Conservation (phyloP, 2,329 filamentous ascomycete species). For the Pseudovirgaria hyperparasitica region DNA sequence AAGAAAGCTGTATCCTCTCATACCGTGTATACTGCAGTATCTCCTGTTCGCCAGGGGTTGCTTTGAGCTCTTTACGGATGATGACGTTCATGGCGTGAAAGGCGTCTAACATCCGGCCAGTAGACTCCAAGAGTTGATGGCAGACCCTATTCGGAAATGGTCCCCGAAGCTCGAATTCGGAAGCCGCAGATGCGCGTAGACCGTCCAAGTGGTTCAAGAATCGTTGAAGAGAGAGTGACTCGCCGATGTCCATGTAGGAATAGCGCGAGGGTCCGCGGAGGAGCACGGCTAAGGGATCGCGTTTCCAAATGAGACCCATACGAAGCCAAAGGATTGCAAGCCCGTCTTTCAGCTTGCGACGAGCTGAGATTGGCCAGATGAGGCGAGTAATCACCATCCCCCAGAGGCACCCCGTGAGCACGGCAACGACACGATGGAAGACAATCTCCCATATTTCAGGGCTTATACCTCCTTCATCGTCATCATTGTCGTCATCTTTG, state of each 20-base stretch:
- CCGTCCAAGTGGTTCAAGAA: constrained; percentile 63
- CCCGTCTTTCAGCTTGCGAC: constrained; percentile 78
- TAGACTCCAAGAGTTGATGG: constrained; percentile 63
- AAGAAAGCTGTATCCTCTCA: constrained; percentile 70
- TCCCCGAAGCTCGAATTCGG: constrained; percentile 77
- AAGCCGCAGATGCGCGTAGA: constrained; percentile 59
- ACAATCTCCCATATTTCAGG: constrained; percentile 83
- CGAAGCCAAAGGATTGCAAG: constrained; percentile 85
- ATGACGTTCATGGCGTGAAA: constrained; percentile 96
- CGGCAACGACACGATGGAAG: constrained; percentile 74
- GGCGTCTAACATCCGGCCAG: constrained; percentile 74
- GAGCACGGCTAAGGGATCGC: constrained; percentile 71
- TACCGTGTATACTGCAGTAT: constrained; percentile 66
- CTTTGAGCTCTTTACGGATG: constrained; percentile 63
- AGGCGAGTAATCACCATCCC: constrained; percentile 79
- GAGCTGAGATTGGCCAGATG: constrained; percentile 87
- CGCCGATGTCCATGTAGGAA: constrained; percentile 75
- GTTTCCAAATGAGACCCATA: constrained; percentile 92
- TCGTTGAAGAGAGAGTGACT: constrained; percentile 76
- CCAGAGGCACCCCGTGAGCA: constrained; percentile 80
- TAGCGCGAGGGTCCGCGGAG: constrained; percentile 18
- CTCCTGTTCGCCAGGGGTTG: constrained; percentile 68
- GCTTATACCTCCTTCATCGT: constrained; percentile 71
- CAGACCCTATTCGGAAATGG: constrained; percentile 71
- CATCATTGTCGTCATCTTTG: constrained; percentile 65